Evolutionary conservation across 2,329 filamentous ascomycete species (phyloP).

Genomic region (Penicillium occitanis): DNA sequence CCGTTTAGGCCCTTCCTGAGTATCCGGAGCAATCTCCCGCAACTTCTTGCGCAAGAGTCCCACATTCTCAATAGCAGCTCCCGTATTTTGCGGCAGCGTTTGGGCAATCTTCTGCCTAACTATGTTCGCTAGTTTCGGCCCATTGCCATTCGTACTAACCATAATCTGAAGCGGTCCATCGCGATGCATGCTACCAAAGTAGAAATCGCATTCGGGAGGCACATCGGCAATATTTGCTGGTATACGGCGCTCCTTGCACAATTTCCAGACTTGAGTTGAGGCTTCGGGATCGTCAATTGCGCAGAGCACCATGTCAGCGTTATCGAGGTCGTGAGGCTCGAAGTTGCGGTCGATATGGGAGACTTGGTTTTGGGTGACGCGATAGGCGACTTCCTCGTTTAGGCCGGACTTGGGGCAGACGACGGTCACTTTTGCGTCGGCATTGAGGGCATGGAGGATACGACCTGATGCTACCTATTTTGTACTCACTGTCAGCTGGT

Average conservation of each 20-base stretch:
- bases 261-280: conserved; percentile 87
- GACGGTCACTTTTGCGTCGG: conserved; percentile 85
- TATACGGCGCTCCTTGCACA: conserved; percentile 81
- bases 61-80: conserved; percentile 80
- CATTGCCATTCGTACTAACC: conserved; percentile 98
- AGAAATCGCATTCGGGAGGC: conserved; percentile 95
- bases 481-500: conserved; percentile 23
- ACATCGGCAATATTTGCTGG: conserved; percentile 97
- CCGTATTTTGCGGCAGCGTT: conserved; percentile 73
- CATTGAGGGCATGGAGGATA: conserved; percentile 90
- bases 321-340: conserved; percentile 80
- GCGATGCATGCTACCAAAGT: conserved; percentile 93
- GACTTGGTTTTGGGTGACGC: conserved; percentile 72
- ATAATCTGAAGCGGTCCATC: conserved; percentile 96
- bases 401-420: conserved; percentile 77
- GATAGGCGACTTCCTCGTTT: conserved; percentile 83
- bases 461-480: conserved; percentile 87
- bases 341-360: conserved; percentile 80
- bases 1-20: conserved; percentile 75
- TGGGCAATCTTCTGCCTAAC: conserved; percentile 79
- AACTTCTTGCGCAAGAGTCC: conserved; percentile 77
- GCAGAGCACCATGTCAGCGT: conserved; percentile 81
- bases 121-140: conserved; percentile 83
- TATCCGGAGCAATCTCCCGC: conserved; percentile 69
- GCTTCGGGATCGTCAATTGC: conserved; percentile 91